phyloP scores from a whole-genome alignment of 352 stramenopile species.

The Globisporangium emineosum region DNA sequence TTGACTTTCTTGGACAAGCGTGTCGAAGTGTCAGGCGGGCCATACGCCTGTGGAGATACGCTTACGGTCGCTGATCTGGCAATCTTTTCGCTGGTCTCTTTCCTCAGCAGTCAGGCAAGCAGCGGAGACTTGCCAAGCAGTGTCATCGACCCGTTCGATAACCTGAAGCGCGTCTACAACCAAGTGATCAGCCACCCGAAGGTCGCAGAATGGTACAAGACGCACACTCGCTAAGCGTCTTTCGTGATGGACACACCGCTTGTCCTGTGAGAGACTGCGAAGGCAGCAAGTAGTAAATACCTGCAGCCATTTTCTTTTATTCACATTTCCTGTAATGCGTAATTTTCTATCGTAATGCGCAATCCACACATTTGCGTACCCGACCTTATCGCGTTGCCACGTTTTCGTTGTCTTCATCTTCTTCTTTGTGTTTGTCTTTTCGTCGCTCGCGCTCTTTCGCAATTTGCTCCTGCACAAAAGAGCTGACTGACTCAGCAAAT shows the following conservation, averaged over 20 bases:
- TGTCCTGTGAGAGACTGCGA: neutral
- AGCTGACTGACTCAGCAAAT: constrained; percentile 44
- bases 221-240: constrained; percentile 5
- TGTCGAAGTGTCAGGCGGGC: constrained; percentile 24
- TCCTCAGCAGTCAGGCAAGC: constrained; percentile 29
- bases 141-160: constrained; percentile 27
- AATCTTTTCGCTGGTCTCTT: constrained; percentile 42
- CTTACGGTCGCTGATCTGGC: constrained; percentile 52
- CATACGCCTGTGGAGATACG: constrained; percentile 25
- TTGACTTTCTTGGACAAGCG: constrained; percentile 39
- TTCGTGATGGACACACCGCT: neutral
- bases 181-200: constrained; percentile 34
- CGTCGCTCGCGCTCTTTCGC: constrained; percentile 35
- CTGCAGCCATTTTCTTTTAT: neutral
- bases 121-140: constrained; percentile 24
- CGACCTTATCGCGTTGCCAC: neutral
- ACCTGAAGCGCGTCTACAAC: constrained; percentile 31
- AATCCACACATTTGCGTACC: neutral
- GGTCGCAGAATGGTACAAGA: constrained; percentile 43
- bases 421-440: constrained; percentile 18
- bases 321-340: neutral
- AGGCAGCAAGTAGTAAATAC: neutral
- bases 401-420: neutral
- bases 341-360: neutral
- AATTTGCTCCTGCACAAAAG: constrained; percentile 62